Evolutionary conservation across 257 asterid genomes (phyloP), one percentile per base, ranked within the genome.

Genomic region (Lycium ferocissimum): DNA sequence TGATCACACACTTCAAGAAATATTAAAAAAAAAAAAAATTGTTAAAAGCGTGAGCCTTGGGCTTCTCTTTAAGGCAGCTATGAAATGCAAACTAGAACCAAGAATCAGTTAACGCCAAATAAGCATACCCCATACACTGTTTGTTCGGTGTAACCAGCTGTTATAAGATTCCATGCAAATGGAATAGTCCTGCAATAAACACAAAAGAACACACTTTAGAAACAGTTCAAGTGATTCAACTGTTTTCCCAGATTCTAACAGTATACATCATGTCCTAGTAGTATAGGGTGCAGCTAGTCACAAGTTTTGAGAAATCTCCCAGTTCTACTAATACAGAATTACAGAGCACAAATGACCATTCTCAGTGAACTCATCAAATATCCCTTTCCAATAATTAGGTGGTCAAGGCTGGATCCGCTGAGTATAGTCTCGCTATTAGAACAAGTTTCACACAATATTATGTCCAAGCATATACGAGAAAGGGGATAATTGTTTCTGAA

Each of bases 161-260:
- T 95, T 81, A 95, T 38, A 85, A 95, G 98, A 91, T 95, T 95
- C 99, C 99, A 95, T 86, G 93, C 99, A 85, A 95, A 95, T 47
- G 99, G 99, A 82, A 95, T 95, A 12, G 99, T 95, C 92, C 99
- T 95, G 89, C 86, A 81, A 86, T 86, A 85, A 80, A 83, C 75
- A 76, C 83, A 85, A 79, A 43, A 65, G 71, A 75, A 47, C 82
- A 76, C 43, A 26, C 63, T 14, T 76, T 22, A 76, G 65, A 84
- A 86, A 17, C 70, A 35, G 62, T 73, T 82, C 72, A 65, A 75
- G 58, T 43, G 10, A 81, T 7, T 33, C 47, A 76, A 76, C 63
- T 76, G 82, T 51, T 76, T 51, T 26, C 47, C 38, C 65, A 76
- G 63, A 51, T 26, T 26, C 61, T 8, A 76, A 51, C 47, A 22